phyloP scores from a whole-genome alignment of 768 basidiomycete genomes.

The Pisolithus marmoratus region DNA sequence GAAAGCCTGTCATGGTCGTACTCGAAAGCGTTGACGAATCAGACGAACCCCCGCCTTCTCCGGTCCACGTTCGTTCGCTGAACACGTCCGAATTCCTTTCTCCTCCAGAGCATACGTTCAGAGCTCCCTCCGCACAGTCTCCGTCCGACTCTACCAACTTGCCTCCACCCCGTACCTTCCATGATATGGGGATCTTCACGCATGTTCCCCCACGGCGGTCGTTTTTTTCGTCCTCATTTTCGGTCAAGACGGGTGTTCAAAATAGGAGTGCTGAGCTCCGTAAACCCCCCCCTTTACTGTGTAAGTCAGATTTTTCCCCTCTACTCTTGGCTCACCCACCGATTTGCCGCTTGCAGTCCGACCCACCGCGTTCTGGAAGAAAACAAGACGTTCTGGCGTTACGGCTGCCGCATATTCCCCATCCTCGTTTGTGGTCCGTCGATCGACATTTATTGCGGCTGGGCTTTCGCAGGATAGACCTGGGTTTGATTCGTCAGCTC shows the following conservation, averaged over 20 bases:
- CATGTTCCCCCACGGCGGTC: conserved; percentile 1
- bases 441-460: conserved; percentile 75
- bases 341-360: conserved; percentile 43
- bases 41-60: conserved; percentile 20
- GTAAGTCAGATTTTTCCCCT: conserved; percentile 35
- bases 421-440: conserved; percentile 64
- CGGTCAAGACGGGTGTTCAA: conserved; percentile 10
- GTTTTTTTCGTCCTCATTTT: too few relatives aligned
- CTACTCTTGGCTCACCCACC: not conserved
- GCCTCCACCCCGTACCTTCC: conserved; percentile 16
- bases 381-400: conserved; percentile 66
- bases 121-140: conserved; percentile 7
- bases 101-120: conserved; percentile 25
- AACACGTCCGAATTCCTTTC: conserved; percentile 18
- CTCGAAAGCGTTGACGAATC: conserved; percentile 21
- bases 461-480: conserved; percentile 65
- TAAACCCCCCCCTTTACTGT: conserved; percentile 58
- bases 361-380: conserved; percentile 80
- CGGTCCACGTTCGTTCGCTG: conserved; percentile 14
- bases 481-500: conserved; percentile 50
- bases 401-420: conserved; percentile 68
- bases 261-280: conserved; percentile 36
- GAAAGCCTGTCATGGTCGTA: conserved; percentile 26
- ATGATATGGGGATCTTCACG: not conserved
- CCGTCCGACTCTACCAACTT: conserved; percentile 1